A percentile compares a stretch with the other conserved stretches of the same genome.
phyloP scores from a whole-genome alignment of 352 stramenopile genomes.

The Globisporangium apiculatum region DNA sequence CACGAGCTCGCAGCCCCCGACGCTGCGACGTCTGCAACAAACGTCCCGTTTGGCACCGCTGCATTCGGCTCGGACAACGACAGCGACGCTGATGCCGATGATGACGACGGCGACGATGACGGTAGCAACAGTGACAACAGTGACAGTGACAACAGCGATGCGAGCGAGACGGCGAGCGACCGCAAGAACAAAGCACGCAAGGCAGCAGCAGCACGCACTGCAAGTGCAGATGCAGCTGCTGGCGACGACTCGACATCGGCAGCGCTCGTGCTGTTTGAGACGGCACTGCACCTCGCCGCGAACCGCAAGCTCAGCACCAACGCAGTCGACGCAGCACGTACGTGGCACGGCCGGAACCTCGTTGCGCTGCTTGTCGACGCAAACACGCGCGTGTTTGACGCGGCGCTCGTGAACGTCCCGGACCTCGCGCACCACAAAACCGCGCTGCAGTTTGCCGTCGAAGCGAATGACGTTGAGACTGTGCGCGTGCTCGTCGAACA shows the following conservation, averaged over 20 bases:
- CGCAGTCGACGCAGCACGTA: slow-evolving; percentile 17
- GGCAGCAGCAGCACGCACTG: not conserved
- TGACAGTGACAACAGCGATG: not conserved
- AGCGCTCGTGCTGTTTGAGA: slow-evolving; percentile 26
- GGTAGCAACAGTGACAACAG: slow-evolving; percentile 4
- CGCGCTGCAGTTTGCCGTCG: slow-evolving; percentile 47
- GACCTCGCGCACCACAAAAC: slow-evolving; percentile 47
- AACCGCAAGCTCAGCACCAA: slow-evolving; percentile 32
- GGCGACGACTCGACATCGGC: slow-evolving; percentile 11
- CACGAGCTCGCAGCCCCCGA: not conserved
- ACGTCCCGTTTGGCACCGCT: too few relatives aligned
- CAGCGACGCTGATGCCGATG: slow-evolving; percentile 10
- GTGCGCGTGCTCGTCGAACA: slow-evolving; percentile 27
- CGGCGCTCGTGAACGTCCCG: slow-evolving; percentile 35
- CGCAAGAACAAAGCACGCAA: not conserved
- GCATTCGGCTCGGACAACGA: slow-evolving; percentile 2
- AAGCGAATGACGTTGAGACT: slow-evolving; percentile 32
- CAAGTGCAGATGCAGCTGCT: not conserved
- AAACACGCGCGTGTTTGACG: slow-evolving; percentile 23
- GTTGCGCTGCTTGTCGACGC: slow-evolving; percentile 40
- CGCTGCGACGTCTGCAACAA: not conserved
- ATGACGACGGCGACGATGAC: slow-evolving; percentile 14
- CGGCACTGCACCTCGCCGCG: slow-evolving; percentile 44
- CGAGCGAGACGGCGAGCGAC: not conserved
- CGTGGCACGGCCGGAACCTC: slow-evolving; percentile 53